phyloP scores from a whole-genome alignment of 2,329 filamentous ascomycete species.

The Pyrenophora seminiperda region DNA sequence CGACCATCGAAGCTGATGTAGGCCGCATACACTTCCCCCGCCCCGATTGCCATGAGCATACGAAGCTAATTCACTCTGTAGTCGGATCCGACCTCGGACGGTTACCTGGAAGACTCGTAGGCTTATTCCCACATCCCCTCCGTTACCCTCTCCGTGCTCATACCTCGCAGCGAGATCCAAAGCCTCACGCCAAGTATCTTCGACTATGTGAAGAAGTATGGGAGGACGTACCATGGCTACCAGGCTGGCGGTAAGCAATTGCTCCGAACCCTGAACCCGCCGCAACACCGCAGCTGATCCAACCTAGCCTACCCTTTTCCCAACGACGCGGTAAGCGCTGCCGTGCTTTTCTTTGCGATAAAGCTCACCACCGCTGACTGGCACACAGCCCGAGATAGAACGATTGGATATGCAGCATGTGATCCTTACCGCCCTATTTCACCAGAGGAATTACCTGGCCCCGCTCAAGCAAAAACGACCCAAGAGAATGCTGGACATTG shows the following conservation, averaged over 20 bases:
- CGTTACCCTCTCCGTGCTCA: conserved; percentile 20
- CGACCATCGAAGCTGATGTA: conserved; percentile 27
- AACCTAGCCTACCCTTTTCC: conserved; percentile 47
- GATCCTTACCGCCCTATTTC: conserved; percentile 46
- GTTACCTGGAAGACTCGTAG: conserved; percentile 39
- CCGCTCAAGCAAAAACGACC: conserved; percentile 40
- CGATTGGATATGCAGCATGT: conserved; percentile 48
- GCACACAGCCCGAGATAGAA: conserved; percentile 44
- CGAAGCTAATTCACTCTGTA: conserved; percentile 28
- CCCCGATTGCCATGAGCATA: conserved; percentile 8
- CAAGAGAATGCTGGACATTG: conserved; percentile 49
- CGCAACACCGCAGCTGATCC: conserved; percentile 26
- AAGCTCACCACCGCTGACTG: conserved; percentile 19
- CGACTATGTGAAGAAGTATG: conserved; percentile 48
- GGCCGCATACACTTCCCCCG: conserved; percentile 14
- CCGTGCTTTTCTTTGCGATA: conserved; percentile 3
- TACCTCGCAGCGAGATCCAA: conserved; percentile 40
- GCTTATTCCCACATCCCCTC: conserved; percentile 11
- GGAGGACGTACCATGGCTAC: conserved; percentile 49
- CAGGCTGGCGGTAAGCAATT: conserved; percentile 46
- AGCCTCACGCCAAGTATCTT: conserved; percentile 49
- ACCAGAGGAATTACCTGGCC: conserved; percentile 44
- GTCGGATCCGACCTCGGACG: conserved; percentile 43
- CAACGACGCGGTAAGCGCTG: conserved; percentile 43
- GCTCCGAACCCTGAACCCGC: no score